Base-by-base conservation (phyloP, 2,329 filamentous ascomycete species). In the Dactylella cylindrospora region DNA sequence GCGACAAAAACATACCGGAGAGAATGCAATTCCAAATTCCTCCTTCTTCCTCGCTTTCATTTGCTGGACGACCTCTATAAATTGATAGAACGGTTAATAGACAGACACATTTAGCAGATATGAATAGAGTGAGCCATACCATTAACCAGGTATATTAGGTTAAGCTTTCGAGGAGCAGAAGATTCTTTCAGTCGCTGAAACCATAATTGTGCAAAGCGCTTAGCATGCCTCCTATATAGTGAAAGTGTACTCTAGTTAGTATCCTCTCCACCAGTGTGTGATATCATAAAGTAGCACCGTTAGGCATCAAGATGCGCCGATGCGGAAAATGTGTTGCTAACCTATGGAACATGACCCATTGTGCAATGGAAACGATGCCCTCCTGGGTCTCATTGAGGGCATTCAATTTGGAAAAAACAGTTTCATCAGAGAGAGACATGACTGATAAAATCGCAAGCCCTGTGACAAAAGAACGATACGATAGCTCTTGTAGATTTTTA, bases 341-440 rank as follows among this genome's bases (percentile, higher is more conserved):
- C 90, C 90, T 86, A 76, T 98, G 91, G 73, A 98, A 98, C 86
- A 98, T 94, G 65, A 98, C 93, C 94, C 94, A 98, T 83, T 97
- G 91, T 55, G 93, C 90, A 65, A 95, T 90, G 28, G 88, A 91
- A 64, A 95, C 83, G 71, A 98, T 97, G 75, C 90, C 94, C 72
- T 98, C 93, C 73, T 98, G 91, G 8, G 90, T 95, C 75, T 98
- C 94, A 74, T 95, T 96, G 65, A 98, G 81, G 33, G 90, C 88
- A 25, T 90, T 94, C 49, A 98, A 84, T 77, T 96, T 96, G 49
- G 91, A 89, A 73, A 90, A 83, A 52, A 98, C 90, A 39, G 90
- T 88, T 76, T 98, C 93, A 74, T 97, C 90, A 67, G 86, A 93
- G 76, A 95, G 97, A 38, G 93, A 85, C 91, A 98, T 96, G 62